These are phyloP conservation scores for Naegleria fowleri DNA, from an alignment of 208 protist genomes.

Conservation along the genomic window DNA sequence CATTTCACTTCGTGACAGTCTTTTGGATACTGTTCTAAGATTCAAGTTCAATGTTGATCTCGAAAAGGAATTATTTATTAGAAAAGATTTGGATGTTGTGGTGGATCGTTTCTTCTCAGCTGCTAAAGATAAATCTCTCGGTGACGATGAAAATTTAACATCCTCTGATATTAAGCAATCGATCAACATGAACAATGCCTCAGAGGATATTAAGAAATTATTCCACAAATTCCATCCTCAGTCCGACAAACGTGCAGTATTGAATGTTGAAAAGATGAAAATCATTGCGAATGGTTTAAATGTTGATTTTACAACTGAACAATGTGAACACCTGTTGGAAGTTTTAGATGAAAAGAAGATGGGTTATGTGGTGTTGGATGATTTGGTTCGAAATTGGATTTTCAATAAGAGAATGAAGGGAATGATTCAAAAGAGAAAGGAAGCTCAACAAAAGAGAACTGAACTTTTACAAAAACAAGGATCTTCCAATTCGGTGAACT, in stretches of 20 bases:
- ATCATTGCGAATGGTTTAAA: not conserved
- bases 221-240: slow-evolving; percentile 15
- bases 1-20: not conserved
- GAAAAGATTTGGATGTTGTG: not conserved
- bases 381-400: not conserved
- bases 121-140: too few species aligned
- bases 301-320: not conserved
- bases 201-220: not conserved
- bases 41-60: slow-evolving; percentile 21
- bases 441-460: not conserved
- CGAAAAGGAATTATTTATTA: slow-evolving; percentile 1
- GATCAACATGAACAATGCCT: not conserved
- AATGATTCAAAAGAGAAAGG: slow-evolving; percentile 17
- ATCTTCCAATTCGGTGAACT: not conserved
- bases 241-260: not conserved
- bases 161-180: not conserved
- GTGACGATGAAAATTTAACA: not conserved
- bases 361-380: not conserved
- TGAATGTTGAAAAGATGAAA: not conserved
- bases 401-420: not conserved
- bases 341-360: not conserved
- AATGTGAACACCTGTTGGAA: not conserved
- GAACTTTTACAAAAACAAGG: not conserved
- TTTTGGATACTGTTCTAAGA: not conserved
- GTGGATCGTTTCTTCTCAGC: slow-evolving; percentile 15